Base-by-base conservation (phyloP, 2,329 filamentous ascomycete species). In the Trichothecium roseum region DNA sequence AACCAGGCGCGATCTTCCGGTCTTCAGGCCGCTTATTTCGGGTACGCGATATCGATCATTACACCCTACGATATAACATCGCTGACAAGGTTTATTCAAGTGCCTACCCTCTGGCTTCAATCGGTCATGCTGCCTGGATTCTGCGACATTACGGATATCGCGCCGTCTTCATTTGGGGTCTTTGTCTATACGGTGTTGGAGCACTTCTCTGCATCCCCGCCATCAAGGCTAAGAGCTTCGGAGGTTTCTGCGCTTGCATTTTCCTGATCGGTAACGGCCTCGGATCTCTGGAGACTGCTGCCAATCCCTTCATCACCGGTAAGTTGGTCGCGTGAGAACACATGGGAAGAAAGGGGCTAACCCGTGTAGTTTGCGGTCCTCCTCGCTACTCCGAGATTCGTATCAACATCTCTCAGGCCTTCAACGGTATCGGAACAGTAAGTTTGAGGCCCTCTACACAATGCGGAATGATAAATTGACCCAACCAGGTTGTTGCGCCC, bases 231-330 rank as follows among this genome's bases (percentile, higher is more conserved):
- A 65, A 69, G 37, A 82, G 75, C 13, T 88, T 87, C 49, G 74
- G 68, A 18, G 84, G 82, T 8, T 88, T 87, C 59, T 85, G 81
- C 47, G 73, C 71, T 26, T 71, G 66, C 45, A 76, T 84, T 45
- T 84, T 87, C 55, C 72, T 87, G 42, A 80, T 86, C 39, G 83
- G 81, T 20, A 78, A 77, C 38, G 82, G 81, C 5, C 66, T 87
- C 1, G 77, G 77, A 1, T 81, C 81, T 0, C 72, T 88, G 14
- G 83, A 88, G 58, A 85, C 82, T 1, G 79, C 81, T 2, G 83
- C 83, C 5, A 84, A 88, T 54, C 80, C 82, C 0, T 85, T 81
- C 57, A 76, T 83, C 42, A 74, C 78, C 27, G 71, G 57, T 57
- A 43, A 9, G 47, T 22, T 10, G 24, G 13, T 22, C n/a, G 13